phyloP scores from a whole-genome alignment of 2,329 filamentous ascomycete species.

The Hypoxylon sp. region DNA sequence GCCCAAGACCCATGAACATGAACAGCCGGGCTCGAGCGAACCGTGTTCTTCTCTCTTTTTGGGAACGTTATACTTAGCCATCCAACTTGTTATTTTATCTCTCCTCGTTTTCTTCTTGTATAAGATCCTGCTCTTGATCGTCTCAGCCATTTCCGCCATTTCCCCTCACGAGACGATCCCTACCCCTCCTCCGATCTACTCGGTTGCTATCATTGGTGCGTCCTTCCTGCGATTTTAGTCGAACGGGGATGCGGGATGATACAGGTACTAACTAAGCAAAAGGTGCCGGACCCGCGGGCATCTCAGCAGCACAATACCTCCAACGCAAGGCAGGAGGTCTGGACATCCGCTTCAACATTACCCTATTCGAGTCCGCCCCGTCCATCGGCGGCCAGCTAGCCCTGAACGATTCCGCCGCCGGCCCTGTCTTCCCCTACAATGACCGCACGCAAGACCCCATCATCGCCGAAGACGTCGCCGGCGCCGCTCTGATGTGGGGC shows the following conservation, averaged over 20 bases:
- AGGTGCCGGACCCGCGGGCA: slow-evolving; percentile 47
- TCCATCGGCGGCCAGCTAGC: slow-evolving; percentile 42
- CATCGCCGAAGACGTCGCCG: slow-evolving; percentile 45
- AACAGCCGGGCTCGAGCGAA: background rate
- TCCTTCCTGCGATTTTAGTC: background rate
- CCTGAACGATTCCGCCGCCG: slow-evolving; percentile 32
- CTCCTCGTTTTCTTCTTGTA: background rate
- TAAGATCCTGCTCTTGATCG: background rate
- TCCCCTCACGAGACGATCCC: background rate
- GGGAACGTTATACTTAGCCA: background rate
- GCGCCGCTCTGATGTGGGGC: slow-evolving; percentile 40
- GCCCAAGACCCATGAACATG: background rate
- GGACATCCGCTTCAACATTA: slow-evolving; percentile 37
- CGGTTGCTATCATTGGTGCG: slow-evolving; percentile 46
- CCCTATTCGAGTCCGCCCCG: slow-evolving; percentile 42
- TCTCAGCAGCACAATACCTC: slow-evolving; percentile 45
- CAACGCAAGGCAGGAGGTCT: slow-evolving; percentile 13
- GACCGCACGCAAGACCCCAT: slow-evolving; percentile 41
- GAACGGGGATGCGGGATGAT: background rate
- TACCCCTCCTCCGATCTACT: slow-evolving; percentile 27
- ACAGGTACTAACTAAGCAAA: slow-evolving; percentile 15
- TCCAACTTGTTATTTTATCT: background rate
- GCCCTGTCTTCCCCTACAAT: slow-evolving; percentile 39
- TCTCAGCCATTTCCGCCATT: too few relatives aligned
- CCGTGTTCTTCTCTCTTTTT: background rate